A percentile compares a stretch with the other conserved stretches of the same genome.
These are phyloP conservation scores for Emergomyces orientalis DNA, from an alignment of 2,329 filamentous ascomycete genomes.

Conservation along the genomic window DNA sequence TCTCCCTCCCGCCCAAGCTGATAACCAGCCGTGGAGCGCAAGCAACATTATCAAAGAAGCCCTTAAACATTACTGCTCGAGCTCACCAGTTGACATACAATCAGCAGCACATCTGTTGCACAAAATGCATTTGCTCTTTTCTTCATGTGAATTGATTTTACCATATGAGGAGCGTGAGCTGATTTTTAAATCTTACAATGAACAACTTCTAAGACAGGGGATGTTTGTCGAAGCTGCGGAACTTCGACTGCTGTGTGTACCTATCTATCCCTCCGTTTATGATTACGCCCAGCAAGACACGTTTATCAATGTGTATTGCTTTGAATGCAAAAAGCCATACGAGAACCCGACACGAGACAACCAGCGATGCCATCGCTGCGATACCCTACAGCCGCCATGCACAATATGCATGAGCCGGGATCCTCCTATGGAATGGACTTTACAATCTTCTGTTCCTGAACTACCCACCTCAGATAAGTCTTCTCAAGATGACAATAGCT, in stretches of 20 bases:
- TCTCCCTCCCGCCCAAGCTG: constrained; percentile 23
- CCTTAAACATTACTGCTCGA: constrained; percentile 33
- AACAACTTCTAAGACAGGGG: constrained; percentile 41
- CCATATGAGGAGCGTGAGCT: constrained; percentile 43
- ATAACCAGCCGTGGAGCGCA: constrained; percentile 33
- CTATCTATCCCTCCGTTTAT: constrained; percentile 47
- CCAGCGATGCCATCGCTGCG: constrained; percentile 44
- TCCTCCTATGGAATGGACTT: constrained; percentile 34
- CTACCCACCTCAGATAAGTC: constrained; percentile 6
- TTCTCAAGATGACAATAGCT: background rate
- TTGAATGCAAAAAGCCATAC: constrained; percentile 48
- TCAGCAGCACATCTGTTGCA: constrained; percentile 35
- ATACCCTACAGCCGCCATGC: constrained; percentile 32
- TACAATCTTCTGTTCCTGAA: constrained; percentile 17
- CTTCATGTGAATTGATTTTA: constrained; percentile 30
- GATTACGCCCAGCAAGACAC: constrained; percentile 49
- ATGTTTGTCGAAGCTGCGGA: constrained; percentile 43
- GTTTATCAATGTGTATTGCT: constrained; percentile 46
- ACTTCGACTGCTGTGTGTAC: constrained; percentile 48
- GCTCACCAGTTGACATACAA: constrained; percentile 31
- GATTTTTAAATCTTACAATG: constrained; percentile 50
- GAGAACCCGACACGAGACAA: constrained; percentile 43
- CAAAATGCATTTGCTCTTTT: constrained; percentile 32
- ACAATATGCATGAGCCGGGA: constrained; percentile 35
- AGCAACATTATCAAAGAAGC: constrained; percentile 32